Base-by-base conservation (phyloP, 768 basidiomycete genomes). In the Leucocoprinus birnbaumii region DNA sequence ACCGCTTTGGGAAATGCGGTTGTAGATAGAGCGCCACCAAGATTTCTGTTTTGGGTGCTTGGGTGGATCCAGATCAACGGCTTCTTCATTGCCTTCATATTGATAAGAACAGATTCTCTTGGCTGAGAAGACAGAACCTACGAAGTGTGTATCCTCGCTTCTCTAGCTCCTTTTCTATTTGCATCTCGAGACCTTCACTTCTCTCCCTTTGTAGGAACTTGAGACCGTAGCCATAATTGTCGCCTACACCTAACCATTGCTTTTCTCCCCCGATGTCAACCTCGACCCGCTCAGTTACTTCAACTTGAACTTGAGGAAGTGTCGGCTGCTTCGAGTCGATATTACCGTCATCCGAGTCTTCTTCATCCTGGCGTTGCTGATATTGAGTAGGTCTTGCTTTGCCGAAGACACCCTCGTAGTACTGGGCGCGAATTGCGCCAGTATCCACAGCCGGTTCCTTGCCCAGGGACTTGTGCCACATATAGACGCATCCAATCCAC, bases 1-100 rank as follows among this genome's bases (percentile, higher is more conserved):
- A 10, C 68, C 69, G 16, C 70, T 62, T 49, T 78, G 76, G 11
- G 83, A 83, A 27, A 84, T 59, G 18, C 79, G 77, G 58, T 75
- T 65, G 63, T 84, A 84, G 14, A 82, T 64, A 48, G 66, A 74
- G 16, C 76, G 75, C 84, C 84, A 85, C 83, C 83, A 85, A 0
- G 83, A 82, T 2, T 71, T 66, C 56, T 48, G 45, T 18, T 42
- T 46, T 8, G 46, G 5, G 21, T 42, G 43, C 21, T 53, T 53
- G 21, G 42, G 5, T 11, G 14, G 45, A 6, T 55, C 54, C 45
- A 43, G 50, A 25, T 40, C 48, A 44, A 16, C 49, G n/a, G 26
- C 31, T 18, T 42, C 40, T 44, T 34, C 43, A 1, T 37, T 38
- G 22, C 43, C 41, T 48, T 21, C 34, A 14, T 8, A 54, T 22